A percentile compares a stretch with the other conserved stretches of the same genome.
These are phyloP conservation scores for Didymella exigua DNA, from an alignment of 2,329 filamentous ascomycete genomes.

Conservation along the genomic window DNA sequence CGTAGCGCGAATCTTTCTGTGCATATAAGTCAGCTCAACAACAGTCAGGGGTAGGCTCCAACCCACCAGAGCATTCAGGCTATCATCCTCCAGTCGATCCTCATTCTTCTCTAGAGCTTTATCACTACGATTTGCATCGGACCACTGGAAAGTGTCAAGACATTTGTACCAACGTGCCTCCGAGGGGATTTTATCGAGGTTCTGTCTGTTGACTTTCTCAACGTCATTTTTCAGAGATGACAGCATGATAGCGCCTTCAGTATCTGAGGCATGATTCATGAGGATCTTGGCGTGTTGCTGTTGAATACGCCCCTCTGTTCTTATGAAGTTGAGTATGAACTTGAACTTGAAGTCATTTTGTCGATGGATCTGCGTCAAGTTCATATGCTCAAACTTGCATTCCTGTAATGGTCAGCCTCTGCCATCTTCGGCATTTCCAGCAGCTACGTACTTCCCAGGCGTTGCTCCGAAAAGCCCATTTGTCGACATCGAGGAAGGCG, in stretches of 20 bases:
- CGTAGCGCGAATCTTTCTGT: constrained; percentile 54
- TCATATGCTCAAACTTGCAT: constrained; percentile 60
- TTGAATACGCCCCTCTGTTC: constrained; percentile 48
- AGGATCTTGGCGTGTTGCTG: constrained; percentile 46
- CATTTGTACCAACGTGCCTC: constrained; percentile 35
- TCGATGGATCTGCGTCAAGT: constrained; percentile 62
- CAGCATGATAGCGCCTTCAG: constrained; percentile 53
- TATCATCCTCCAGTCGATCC: constrained; percentile 8
- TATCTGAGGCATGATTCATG: constrained; percentile 50
- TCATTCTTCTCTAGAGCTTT: constrained; percentile 19
- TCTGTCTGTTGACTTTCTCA: constrained; percentile 39
- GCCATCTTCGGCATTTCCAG: not conserved
- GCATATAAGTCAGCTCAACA: not conserved
- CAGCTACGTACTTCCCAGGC: constrained; percentile 54
- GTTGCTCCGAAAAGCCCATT: constrained; percentile 65
- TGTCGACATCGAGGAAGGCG: constrained; percentile 55
- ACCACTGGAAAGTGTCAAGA: constrained; percentile 53
- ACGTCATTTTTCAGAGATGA: constrained; percentile 51
- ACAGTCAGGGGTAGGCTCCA: accelerated
- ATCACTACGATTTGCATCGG: constrained; percentile 33
- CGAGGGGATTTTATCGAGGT: constrained; percentile 40
- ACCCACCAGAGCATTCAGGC: constrained; percentile 30
- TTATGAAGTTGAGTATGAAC: constrained; percentile 60
- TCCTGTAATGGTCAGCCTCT: constrained; percentile 31
- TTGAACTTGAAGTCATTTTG: constrained; percentile 63